phyloP scores from a whole-genome alignment of 768 basidiomycete species.

The Russula abietina region DNA sequence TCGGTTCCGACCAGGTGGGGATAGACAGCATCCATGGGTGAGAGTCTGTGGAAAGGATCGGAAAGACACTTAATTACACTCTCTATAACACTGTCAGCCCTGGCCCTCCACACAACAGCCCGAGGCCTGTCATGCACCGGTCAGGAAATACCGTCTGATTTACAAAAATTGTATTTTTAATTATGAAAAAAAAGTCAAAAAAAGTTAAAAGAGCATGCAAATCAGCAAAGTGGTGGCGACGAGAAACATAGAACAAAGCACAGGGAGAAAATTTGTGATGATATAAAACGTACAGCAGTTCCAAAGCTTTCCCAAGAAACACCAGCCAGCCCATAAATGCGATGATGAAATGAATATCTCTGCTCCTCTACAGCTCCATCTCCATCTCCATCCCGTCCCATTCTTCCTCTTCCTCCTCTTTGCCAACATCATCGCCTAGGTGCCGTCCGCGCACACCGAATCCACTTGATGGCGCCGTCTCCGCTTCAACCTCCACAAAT shows the following conservation, averaged over 20 bases:
- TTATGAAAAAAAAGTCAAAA: background rate
- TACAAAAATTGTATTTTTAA: background rate
- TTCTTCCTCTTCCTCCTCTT: constrained; percentile 41
- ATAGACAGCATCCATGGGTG: constrained; percentile 8
- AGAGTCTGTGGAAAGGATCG: background rate
- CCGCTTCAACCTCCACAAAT: constrained; percentile 26
- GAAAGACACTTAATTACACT: too few species aligned
- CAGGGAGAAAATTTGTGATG: background rate
- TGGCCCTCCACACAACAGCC: background rate
- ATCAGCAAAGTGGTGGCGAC: background rate
- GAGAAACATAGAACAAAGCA: constrained; percentile 1
- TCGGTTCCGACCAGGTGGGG: constrained; percentile 10
- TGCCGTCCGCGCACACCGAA: constrained; percentile 29
- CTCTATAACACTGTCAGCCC: background rate
- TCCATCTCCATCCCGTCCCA: constrained; percentile 57
- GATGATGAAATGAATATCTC: too few species aligned
- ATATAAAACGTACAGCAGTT: constrained; percentile 15
- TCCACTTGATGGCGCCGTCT: constrained; percentile 14
- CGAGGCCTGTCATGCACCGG: background rate
- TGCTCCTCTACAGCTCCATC: constrained; percentile 48
- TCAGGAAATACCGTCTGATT: background rate
- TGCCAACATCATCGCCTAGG: constrained; percentile 40
- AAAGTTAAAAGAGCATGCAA: background rate
- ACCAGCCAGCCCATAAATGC: background rate
- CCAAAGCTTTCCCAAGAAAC: background rate